Percentiles rank a stretch among this genome's conserved stretches.
Evolutionary conservation across 2,329 filamentous ascomycete species (phyloP).

Genomic region (Colletotrichum paranaense): DNA sequence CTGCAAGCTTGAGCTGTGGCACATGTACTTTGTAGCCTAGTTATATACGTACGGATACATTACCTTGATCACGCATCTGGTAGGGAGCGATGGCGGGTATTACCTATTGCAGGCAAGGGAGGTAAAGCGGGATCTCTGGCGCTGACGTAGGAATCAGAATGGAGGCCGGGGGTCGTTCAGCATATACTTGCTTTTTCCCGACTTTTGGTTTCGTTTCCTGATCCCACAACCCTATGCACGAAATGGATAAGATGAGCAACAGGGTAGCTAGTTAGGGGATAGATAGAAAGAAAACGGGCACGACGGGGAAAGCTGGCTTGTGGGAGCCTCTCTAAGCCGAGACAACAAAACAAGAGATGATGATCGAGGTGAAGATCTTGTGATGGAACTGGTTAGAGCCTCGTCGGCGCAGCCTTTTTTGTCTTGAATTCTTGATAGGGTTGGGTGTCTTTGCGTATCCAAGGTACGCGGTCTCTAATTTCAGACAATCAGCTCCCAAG

Average conservation of each 20-base stretch:
- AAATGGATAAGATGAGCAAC: background rate
- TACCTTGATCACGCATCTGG: background rate
- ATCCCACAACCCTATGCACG: background rate
- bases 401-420: background rate
- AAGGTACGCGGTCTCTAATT: background rate
- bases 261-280: background rate
- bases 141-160: background rate
- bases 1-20: background rate
- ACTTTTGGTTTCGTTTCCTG: background rate
- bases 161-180: background rate
- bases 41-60: background rate
- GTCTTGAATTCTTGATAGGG: background rate
- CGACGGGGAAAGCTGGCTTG: background rate
- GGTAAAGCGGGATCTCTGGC: background rate
- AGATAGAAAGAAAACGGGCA: background rate
- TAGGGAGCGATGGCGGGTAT: background rate
- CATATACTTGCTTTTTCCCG: slow-evolving; percentile 5
- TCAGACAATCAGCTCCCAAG: background rate
- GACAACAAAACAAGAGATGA: background rate
- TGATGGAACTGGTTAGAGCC: background rate
- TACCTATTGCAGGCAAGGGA: background rate
- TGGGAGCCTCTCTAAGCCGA: background rate
- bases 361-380: background rate
- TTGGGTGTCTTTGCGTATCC: background rate
- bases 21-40: too few species aligned